phyloP scores from a whole-genome alignment of 495 filamentous ascomycete species.

The Extremus antarcticus region DNA sequence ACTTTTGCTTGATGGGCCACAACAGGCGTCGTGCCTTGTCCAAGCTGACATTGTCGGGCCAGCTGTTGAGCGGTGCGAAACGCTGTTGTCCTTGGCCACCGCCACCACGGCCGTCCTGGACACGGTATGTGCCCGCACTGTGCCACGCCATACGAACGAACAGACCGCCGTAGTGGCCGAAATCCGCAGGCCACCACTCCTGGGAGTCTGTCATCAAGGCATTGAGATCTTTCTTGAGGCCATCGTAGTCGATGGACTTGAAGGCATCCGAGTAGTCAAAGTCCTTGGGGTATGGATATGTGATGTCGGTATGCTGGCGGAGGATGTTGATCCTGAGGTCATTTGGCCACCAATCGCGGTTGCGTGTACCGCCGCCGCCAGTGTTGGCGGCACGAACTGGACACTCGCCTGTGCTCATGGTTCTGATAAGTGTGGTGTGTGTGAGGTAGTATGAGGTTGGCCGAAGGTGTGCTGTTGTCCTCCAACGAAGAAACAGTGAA shows the following conservation, averaged over 20 bases:
- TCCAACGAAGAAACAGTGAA: background rate
- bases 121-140: constrained; percentile 62
- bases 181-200: constrained; percentile 68
- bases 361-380: constrained; percentile 50
- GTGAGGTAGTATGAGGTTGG: background rate
- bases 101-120: constrained; percentile 60
- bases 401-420: constrained; percentile 34
- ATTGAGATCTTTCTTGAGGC: constrained; percentile 56
- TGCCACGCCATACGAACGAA: constrained; percentile 74
- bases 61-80: constrained; percentile 68
- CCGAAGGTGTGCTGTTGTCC: background rate
- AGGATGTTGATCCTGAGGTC: constrained; percentile 56
- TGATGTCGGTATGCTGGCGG: constrained; percentile 52
- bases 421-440: background rate
- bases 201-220: constrained; percentile 63
- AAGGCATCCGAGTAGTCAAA: constrained; percentile 61
- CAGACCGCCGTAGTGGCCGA: constrained; percentile 65
- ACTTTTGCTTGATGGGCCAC: constrained; percentile 75
- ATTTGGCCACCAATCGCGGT: constrained; percentile 52
- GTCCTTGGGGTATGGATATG: constrained; percentile 47
- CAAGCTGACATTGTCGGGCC: constrained; percentile 65
- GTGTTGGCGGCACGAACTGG: constrained; percentile 41
- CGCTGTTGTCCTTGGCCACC: constrained; percentile 62
- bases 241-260: constrained; percentile 59
- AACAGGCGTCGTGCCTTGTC: constrained; percentile 68